A percentile compares a stretch with the other conserved stretches of the same genome.
phyloP scores from a whole-genome alignment of 441 rosid genomes.

The Arabidopsis hybrid region DNA sequence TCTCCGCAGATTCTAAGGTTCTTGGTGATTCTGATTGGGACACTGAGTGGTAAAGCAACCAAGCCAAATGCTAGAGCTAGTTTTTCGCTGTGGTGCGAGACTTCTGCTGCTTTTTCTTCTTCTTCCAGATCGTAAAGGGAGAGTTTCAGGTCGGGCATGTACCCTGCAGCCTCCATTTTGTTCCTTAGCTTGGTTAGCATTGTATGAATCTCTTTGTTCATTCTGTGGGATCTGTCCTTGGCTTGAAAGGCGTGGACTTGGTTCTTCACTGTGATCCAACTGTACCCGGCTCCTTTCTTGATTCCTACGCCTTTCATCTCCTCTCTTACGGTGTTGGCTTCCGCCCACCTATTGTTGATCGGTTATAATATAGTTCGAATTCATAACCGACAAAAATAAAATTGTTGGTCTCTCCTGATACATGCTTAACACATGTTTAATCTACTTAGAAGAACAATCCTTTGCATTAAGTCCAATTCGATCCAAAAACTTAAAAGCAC shows the following conservation, averaged over 20 bases:
- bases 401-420: neutral
- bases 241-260: constrained; percentile 83
- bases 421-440: neutral
- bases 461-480: too few relatives aligned
- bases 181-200: constrained; percentile 58
- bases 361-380: neutral
- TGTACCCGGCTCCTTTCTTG: constrained; percentile 82
- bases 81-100: constrained; percentile 86
- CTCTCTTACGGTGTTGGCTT: constrained; percentile 71
- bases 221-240: constrained; percentile 73
- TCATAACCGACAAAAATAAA: too few relatives aligned
- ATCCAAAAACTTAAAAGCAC: too few relatives aligned
- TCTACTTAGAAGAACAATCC: neutral
- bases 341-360: constrained; percentile 69
- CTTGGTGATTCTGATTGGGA: constrained; percentile 85
- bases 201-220: constrained; percentile 70
- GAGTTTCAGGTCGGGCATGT: constrained; percentile 64
- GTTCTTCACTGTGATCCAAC: constrained; percentile 83
- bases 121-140: constrained; percentile 85
- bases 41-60: constrained; percentile 58
- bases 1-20: constrained; percentile 92
- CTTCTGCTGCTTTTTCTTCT: constrained; percentile 82
- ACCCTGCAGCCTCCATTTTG: constrained; percentile 75
- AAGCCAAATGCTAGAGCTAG: constrained; percentile 87
- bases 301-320: constrained; percentile 78